Evolutionary conservation across 768 basidiomycete species (phyloP).

Genomic region (Collybiopsis confluens): DNA sequence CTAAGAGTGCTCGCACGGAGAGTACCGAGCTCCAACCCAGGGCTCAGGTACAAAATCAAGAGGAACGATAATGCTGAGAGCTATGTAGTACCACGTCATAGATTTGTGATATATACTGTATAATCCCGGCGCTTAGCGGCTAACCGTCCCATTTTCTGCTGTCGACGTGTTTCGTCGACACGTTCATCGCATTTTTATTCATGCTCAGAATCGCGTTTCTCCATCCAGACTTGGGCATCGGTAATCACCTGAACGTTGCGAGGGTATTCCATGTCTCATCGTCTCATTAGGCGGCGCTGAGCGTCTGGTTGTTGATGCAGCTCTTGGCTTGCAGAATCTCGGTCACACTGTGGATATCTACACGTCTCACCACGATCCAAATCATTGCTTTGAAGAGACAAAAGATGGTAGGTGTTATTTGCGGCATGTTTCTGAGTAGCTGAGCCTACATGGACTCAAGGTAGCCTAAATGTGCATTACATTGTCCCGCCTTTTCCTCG

Average conservation of each 20-base stretch:
- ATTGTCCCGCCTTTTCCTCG: conserved; percentile 77
- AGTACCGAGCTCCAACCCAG: not conserved
- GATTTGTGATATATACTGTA: too few relatives aligned
- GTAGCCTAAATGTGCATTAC: conserved; percentile 74
- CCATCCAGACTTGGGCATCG: conserved; percentile 94
- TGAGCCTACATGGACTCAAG: conserved; percentile 32
- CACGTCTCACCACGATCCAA: conserved; percentile 87
- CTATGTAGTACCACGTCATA: too few relatives aligned
- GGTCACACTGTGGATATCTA: conserved; percentile 88
- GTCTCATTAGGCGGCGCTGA: conserved; percentile 80
- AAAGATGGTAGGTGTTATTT: conserved; percentile 61
- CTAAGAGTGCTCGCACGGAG: not conserved
- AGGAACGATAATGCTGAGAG: too few relatives aligned
- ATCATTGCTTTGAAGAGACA: conserved; percentile 93
- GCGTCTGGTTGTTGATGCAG: conserved; percentile 91
- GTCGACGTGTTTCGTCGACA: too few relatives aligned
- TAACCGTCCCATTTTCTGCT: too few relatives aligned
- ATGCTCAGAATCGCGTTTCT: conserved; percentile 70
- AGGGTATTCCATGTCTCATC: conserved; percentile 10
- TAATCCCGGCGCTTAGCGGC: too few relatives aligned
- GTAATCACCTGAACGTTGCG: conserved; percentile 33
- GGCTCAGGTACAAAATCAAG: not conserved
- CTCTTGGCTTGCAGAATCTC: conserved; percentile 76
- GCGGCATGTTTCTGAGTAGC: not conserved
- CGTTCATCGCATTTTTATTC: too few relatives aligned